Evolutionary conservation across 345 rosid species (phyloP).

Genomic region (Moringa oleifera): DNA sequence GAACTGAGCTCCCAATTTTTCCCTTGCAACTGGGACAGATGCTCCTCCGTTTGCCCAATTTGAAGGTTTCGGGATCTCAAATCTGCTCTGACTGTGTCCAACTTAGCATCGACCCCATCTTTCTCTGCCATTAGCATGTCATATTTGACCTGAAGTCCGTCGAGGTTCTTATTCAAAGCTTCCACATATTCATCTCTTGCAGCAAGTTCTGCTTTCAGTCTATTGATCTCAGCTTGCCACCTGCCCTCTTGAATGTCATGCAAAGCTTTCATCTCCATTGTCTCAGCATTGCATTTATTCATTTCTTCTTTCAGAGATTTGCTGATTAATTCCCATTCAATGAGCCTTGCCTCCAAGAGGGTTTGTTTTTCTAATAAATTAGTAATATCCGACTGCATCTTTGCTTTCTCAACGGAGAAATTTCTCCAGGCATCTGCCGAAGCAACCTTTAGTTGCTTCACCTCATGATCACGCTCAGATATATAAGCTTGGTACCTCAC

Average conservation of each 20-base stretch:
- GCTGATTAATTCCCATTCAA: constrained; percentile 35
- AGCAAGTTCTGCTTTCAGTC: constrained; percentile 34
- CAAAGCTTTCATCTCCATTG: constrained; percentile 23
- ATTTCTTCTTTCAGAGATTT: constrained; percentile 37
- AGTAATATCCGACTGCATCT: constrained; percentile 40
- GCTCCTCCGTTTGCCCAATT: constrained; percentile 40
- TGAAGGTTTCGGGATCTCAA: constrained; percentile 34
- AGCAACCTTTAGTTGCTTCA: constrained; percentile 32
- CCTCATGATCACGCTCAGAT: constrained; percentile 31
- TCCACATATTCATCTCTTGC: constrained; percentile 27
- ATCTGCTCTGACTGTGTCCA: constrained; percentile 39
- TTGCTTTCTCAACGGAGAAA: constrained; percentile 48
- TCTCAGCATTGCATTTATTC: constrained; percentile 31
- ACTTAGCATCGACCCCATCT: constrained; percentile 37
- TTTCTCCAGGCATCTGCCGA: constrained; percentile 43
- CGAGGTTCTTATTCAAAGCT: constrained; percentile 40
- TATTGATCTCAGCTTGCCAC: constrained; percentile 28
- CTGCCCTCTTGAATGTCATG: constrained; percentile 21
- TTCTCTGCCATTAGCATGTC: constrained; percentile 50
- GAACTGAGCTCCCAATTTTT: constrained; percentile 30
- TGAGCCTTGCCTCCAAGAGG: constrained; percentile 32
- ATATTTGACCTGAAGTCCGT: constrained; percentile 27
- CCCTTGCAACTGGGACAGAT: constrained; percentile 25
- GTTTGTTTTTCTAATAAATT: constrained; percentile 35
- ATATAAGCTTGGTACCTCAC: constrained; percentile 26